Conservation (phyloP, 2,329 filamentous ascomycete genomes). For the Nigrograna mackinnonii region DNA sequence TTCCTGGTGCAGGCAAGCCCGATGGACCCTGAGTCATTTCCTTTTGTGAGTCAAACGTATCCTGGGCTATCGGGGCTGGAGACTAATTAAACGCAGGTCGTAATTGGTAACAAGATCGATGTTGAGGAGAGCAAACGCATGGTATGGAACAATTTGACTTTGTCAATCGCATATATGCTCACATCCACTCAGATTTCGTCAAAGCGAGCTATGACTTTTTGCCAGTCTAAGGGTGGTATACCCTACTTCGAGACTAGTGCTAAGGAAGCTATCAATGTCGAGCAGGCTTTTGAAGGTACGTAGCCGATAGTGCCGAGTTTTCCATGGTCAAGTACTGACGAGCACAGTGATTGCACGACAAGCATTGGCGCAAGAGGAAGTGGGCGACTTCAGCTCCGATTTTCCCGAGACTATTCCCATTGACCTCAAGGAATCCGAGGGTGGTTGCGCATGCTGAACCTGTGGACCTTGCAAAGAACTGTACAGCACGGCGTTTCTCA, state of each 20-base stretch:
- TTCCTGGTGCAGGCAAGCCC: slow-evolving; percentile 97
- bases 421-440: slow-evolving; percentile 89
- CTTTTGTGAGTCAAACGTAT: slow-evolving; percentile 71
- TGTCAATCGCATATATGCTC: neutral
- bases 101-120: slow-evolving; percentile 98
- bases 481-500: neutral
- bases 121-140: slow-evolving; percentile 97
- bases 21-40: slow-evolving; percentile 94
- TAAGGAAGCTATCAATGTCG: slow-evolving; percentile 98
- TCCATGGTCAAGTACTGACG: slow-evolving; percentile 5
- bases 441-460: slow-evolving; percentile 92
- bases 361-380: slow-evolving; percentile 93
- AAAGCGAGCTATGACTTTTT: slow-evolving; percentile 96
- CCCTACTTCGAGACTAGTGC: slow-evolving; percentile 99
- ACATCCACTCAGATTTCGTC: slow-evolving; percentile 71
- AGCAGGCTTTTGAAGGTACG: slow-evolving; percentile 74
- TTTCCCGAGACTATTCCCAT: slow-evolving; percentile 99
- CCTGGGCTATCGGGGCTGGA: neutral
- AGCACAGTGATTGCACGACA: slow-evolving; percentile 87
- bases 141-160: slow-evolving; percentile 47
- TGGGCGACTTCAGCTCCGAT: slow-evolving; percentile 95
- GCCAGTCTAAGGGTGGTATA: slow-evolving; percentile 94
- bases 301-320: neutral
- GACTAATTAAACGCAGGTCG: slow-evolving; percentile 64
- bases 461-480: neutral